A percentile compares a stretch with the other conserved stretches of the same genome.
phyloP scores from a whole-genome alignment of 176 grass and related monocot genomes.

The Zoysia pacifica region DNA sequence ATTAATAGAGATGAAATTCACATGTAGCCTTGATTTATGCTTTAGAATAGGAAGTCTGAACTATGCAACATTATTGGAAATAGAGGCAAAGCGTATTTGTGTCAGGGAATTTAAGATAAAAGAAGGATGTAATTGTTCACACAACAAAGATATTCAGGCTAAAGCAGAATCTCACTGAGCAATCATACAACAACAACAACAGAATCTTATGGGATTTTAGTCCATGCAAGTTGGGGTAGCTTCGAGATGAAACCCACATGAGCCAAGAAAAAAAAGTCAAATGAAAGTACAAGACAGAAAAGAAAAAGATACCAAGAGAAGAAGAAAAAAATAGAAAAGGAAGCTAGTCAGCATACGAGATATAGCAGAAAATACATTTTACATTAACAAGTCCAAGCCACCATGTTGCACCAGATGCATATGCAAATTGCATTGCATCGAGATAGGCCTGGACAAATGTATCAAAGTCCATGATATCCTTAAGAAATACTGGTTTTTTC shows the following conservation, averaged over 20 bases:
- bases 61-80: not conserved
- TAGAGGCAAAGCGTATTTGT: not conserved
- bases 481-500: not conserved
- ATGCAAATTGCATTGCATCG: not conserved
- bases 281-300: no score
- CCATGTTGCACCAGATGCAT: not conserved
- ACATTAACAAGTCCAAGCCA: not conserved
- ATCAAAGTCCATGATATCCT: not conserved
- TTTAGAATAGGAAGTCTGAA: slow-evolving; percentile 1
- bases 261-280: no score
- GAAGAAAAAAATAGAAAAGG: not conserved
- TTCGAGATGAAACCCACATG: no score
- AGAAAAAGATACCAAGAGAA: no score
- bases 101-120: not conserved
- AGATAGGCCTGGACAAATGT: not conserved
- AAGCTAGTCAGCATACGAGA: not conserved
- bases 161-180: not conserved
- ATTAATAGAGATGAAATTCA: not conserved
- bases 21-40: slow-evolving; percentile 11
- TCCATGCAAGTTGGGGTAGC: no score
- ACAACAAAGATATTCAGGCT: not conserved
- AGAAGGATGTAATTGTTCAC: slow-evolving; percentile 1
- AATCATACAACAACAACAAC: not conserved
- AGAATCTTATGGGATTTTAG: no score
- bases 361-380: not conserved